Percentiles rank a stretch among this genome's conserved stretches.
Evolutionary conservation across 2,329 filamentous ascomycete species (phyloP).

Genomic region (Cladosporium sp.): DNA sequence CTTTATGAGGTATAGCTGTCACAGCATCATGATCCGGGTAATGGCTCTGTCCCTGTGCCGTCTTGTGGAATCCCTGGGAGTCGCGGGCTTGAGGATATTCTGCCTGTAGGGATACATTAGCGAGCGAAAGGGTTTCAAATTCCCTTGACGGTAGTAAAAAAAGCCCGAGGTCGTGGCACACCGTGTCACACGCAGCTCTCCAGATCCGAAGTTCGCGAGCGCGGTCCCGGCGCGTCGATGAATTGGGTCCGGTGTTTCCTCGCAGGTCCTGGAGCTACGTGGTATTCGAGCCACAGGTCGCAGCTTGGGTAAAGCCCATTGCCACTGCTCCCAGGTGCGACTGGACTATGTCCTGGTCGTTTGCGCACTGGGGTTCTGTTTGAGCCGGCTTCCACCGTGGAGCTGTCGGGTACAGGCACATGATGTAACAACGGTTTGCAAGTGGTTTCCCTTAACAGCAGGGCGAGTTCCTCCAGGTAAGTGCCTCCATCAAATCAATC

Average conservation of each 20-base stretch:
- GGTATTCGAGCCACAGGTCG: slow-evolving; percentile 2
- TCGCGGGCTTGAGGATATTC: background rate
- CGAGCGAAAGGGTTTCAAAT: background rate
- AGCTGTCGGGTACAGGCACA: background rate
- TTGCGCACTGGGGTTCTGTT: background rate
- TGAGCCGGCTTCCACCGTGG: background rate
- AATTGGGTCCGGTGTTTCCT: background rate
- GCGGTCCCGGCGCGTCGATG: background rate
- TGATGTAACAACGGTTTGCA: background rate
- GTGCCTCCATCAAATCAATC: background rate
- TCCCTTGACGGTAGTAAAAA: background rate
- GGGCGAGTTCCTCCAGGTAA: background rate
- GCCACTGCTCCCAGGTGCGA: background rate
- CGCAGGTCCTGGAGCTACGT: background rate
- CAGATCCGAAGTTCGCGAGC: background rate
- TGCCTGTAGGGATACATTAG: too few relatives aligned
- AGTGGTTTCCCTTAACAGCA: background rate
- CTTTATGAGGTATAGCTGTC: background rate
- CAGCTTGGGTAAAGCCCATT: background rate
- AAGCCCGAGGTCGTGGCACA: background rate
- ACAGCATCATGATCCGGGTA: background rate
- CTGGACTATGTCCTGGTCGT: background rate
- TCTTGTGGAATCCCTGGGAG: background rate
- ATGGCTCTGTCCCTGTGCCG: background rate
- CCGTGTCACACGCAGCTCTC: background rate